Percentiles rank a stretch among this genome's conserved stretches.
Conservation (phyloP, 73 alveolate species). For the Urostyla sp. region DNA sequence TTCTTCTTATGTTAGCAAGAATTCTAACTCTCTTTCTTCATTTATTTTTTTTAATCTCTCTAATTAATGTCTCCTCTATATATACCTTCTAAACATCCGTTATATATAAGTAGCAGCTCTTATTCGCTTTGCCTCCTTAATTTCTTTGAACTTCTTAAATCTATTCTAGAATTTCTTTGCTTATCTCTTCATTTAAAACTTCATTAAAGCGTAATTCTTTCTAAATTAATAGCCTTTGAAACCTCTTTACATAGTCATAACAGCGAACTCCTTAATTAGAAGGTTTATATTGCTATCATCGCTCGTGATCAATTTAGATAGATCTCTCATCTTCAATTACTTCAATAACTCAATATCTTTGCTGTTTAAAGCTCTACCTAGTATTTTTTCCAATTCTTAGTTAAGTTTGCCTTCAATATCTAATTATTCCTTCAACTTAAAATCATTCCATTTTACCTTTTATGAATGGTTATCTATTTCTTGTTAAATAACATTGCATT, state of each 20-base stretch:
- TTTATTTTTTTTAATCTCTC: slow-evolving; percentile 12
- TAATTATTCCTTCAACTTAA: neutral
- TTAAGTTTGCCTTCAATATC: slow-evolving; percentile 46
- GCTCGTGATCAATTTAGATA: slow-evolving; percentile 11
- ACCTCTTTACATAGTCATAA: slow-evolving; percentile 32
- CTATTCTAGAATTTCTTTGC: slow-evolving; percentile 5
- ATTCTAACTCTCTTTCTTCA: neutral
- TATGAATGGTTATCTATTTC: neutral
- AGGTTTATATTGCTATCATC: neutral
- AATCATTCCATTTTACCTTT: slow-evolving; percentile 38
- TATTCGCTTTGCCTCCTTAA: neutral
- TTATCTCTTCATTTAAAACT: neutral
- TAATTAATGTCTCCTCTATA: slow-evolving; percentile 12
- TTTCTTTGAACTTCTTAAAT: neutral
- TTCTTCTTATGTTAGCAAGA: slow-evolving; percentile 24
- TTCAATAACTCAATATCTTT: slow-evolving; percentile 21
- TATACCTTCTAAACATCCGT: slow-evolving; percentile 30
- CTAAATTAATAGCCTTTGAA: slow-evolving; percentile 49
- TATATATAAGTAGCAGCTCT: slow-evolving; percentile 9
- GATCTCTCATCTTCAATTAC: slow-evolving; percentile 20
- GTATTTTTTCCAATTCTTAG: slow-evolving; percentile 14
- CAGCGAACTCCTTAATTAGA: slow-evolving; percentile 14
- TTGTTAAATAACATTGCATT: slow-evolving; percentile 16
- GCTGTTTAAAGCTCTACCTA: slow-evolving; percentile 29
- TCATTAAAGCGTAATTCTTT: neutral